Evolutionary conservation across 768 basidiomycete genomes (phyloP).

Genomic region (Kwoniella heveanensis): DNA sequence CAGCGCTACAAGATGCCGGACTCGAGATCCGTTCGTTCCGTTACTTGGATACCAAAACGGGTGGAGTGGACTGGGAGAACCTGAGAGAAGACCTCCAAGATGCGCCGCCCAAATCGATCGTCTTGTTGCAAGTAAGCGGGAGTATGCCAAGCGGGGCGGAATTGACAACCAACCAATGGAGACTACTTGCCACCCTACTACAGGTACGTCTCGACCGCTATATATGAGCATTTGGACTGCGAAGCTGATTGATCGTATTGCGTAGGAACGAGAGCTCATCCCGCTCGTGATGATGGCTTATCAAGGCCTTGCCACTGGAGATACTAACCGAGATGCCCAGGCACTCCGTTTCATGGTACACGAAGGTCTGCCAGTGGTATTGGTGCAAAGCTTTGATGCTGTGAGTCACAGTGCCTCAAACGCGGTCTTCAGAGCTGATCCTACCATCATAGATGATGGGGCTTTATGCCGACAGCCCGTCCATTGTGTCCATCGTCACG

Average conservation of each 20-base stretch:
- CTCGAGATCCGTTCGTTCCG: constrained; percentile 45
- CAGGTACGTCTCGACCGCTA: constrained; percentile 33
- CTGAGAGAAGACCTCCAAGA: constrained; percentile 60
- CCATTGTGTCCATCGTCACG: constrained; percentile 53
- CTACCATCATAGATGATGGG: constrained; percentile 50
- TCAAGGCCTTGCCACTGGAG: constrained; percentile 52
- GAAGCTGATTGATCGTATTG: background rate
- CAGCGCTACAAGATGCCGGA: constrained; percentile 46
- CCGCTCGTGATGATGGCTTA: constrained; percentile 49
- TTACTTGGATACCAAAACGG: constrained; percentile 47
- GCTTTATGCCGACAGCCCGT: constrained; percentile 52
- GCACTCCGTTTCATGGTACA: constrained; percentile 52
- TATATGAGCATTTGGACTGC: background rate
- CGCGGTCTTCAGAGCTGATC: constrained; percentile 14
- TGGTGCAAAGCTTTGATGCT: constrained; percentile 53
- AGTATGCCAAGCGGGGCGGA: constrained; percentile 60
- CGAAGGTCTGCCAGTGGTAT: constrained; percentile 49
- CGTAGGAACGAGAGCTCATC: constrained; percentile 55
- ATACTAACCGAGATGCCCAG: constrained; percentile 49
- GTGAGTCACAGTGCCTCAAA: constrained; percentile 26
- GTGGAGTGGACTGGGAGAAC: constrained; percentile 51
- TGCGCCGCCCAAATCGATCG: constrained; percentile 64
- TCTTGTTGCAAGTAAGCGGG: constrained; percentile 64
- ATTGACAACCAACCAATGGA: constrained; percentile 48
- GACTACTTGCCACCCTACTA: constrained; percentile 48